These are phyloP conservation scores for Vaccinium darrowii DNA, from an alignment of 148 eudicot species.

Conservation along the genomic window DNA sequence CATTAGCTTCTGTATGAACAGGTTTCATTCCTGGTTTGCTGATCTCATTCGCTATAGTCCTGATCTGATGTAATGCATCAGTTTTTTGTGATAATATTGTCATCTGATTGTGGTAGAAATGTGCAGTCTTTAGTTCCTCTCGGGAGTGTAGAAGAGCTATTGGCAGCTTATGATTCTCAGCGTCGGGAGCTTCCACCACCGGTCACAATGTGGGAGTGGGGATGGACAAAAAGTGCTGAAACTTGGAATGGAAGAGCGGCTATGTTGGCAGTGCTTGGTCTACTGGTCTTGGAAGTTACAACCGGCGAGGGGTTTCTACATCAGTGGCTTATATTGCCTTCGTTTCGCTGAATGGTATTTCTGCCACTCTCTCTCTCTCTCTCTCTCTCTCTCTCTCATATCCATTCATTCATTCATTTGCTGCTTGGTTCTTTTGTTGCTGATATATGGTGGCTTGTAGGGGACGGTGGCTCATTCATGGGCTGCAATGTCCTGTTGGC, in stretches of 20 bases:
- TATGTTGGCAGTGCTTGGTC: constrained; percentile 85
- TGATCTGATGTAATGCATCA: not conserved
- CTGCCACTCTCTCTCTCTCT: not conserved
- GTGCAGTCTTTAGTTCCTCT: constrained; percentile 97
- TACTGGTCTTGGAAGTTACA: constrained; percentile 77
- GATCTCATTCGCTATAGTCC: no score
- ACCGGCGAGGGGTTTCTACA: constrained; percentile 92
- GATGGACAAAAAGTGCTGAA: constrained; percentile 97
- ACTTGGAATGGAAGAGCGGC: constrained; percentile 99
- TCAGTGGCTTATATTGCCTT: constrained; percentile 86
- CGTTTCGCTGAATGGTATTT: constrained; percentile 31
- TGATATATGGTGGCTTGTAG: not conserved
- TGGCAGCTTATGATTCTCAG: constrained; percentile 88
- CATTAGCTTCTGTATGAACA: not conserved
- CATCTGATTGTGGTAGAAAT: constrained; percentile 1
- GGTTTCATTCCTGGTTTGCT: not conserved
- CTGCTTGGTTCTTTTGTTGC: not conserved
- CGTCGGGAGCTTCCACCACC: constrained; percentile 89
- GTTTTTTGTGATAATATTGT: not conserved
- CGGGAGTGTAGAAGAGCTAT: constrained; percentile 93
- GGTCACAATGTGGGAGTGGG: constrained; percentile 95
- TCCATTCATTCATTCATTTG: not conserved
- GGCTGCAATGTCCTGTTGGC: not conserved
- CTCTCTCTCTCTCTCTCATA: constrained; percentile 1
- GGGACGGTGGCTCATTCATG: not conserved